phyloP scores from a whole-genome alignment of 2,329 filamentous ascomycete genomes.

The Neurospora sp. region DNA sequence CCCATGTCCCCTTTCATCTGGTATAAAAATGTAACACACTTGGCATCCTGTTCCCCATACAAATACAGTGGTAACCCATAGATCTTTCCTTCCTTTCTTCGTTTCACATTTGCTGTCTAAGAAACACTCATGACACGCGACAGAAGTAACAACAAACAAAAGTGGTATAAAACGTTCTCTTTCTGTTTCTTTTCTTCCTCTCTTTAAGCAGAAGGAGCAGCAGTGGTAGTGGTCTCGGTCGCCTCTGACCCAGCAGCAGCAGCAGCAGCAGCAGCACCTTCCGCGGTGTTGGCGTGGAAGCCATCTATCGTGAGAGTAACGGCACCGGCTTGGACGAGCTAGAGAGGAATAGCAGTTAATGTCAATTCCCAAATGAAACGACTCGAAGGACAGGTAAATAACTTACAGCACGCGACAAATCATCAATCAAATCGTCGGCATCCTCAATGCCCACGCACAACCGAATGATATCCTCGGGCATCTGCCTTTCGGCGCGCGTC shows the following conservation, averaged over 20 bases:
- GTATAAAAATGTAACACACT: neutral
- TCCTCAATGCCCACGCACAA: constrained; percentile 97
- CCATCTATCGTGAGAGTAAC: constrained; percentile 78
- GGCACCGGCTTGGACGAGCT: constrained; percentile 82
- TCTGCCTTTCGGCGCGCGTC: constrained; percentile 75
- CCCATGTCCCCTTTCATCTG: neutral
- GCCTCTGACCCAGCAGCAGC: neutral
- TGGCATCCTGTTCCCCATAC: neutral
- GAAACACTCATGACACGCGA: neutral
- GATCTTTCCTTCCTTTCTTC: neutral
- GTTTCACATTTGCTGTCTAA: neutral
- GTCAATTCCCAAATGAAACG: neutral
- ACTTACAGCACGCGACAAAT: constrained; percentile 81
- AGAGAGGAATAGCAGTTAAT: neutral
- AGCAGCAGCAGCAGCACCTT: constrained; percentile 24
- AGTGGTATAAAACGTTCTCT: neutral
- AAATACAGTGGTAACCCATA: neutral
- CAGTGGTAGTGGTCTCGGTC: constrained; percentile 11
- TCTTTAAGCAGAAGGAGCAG: constrained; percentile 1
- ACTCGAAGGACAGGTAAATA: neutral
- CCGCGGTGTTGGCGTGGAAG: constrained; percentile 51
- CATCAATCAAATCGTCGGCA: constrained; percentile 80
- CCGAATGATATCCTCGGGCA: constrained; percentile 95
- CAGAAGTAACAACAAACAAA: neutral
- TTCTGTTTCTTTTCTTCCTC: neutral